phyloP scores from a whole-genome alignment of 345 rosid species.

The Populus ilicifolia region DNA sequence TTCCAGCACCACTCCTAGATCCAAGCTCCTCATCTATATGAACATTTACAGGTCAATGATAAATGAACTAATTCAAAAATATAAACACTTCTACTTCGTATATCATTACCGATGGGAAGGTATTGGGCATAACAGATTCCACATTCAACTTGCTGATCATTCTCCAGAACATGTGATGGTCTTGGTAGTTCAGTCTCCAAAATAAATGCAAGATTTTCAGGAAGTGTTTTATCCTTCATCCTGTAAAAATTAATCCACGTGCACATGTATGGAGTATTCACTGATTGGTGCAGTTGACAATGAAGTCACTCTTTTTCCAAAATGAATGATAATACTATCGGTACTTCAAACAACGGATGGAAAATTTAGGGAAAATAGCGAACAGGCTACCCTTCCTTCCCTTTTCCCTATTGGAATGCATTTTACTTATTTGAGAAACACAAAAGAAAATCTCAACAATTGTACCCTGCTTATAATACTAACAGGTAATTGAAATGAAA shows the following conservation, averaged over 20 bases:
- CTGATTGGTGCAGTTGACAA: neutral
- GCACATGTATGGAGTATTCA: neutral
- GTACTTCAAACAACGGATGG: neutral
- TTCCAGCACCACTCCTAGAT: constrained; percentile 46
- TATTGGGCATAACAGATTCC: constrained; percentile 76
- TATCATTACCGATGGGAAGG: constrained; percentile 61
- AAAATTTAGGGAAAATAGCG: neutral
- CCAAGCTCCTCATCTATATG: constrained; percentile 64
- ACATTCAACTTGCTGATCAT: constrained; percentile 54
- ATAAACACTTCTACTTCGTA: neutral
- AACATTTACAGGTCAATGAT: constrained; percentile 6
- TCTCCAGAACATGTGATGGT: constrained; percentile 28
- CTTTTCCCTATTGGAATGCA: too few species aligned
- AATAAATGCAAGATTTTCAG: constrained; percentile 52
- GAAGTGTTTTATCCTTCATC: constrained; percentile 47
- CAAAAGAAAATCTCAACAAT: too few species aligned
- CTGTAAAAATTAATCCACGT: constrained; percentile 26
- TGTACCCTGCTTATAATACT: too few species aligned
- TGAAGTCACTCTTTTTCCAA: neutral
- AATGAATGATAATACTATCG: neutral
- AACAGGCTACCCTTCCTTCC: too few species aligned
- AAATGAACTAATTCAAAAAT: constrained; percentile 6
- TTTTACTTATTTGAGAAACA: too few species aligned
- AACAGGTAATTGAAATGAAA: constrained; percentile 3
- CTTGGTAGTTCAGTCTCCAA: constrained; percentile 51